Percentiles rank a stretch among this genome's conserved stretches.
Conservation (phyloP, 352 stramenopile genomes). For the Phytopythium litorale region DNA sequence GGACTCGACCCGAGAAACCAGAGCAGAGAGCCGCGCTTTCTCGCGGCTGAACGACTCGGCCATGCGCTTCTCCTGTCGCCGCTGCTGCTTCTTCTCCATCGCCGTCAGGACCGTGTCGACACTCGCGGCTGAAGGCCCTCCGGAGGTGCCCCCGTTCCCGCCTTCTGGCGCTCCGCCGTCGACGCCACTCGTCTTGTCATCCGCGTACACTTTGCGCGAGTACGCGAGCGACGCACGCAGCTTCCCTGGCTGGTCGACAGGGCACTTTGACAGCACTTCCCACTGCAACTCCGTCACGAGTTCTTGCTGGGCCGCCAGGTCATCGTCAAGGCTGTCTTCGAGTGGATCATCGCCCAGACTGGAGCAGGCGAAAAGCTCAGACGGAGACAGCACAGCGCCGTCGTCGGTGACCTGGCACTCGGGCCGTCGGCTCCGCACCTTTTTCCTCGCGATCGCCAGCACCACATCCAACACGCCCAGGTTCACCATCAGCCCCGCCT, state of each 20-base stretch:
- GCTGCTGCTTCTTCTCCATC: conserved; percentile 48
- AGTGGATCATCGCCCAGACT: conserved; percentile 24
- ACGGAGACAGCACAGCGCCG: background rate
- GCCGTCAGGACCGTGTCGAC: conserved; percentile 45
- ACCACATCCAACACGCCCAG: conserved; percentile 56
- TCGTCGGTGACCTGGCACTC: conserved; percentile 6
- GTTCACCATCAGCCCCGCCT: conserved; percentile 29
- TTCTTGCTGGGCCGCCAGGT: conserved; percentile 27
- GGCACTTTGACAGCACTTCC: conserved; percentile 57
- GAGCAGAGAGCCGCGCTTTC: conserved; percentile 45
- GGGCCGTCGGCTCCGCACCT: conserved; percentile 43
- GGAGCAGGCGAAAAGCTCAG: background rate
- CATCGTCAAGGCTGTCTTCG: conserved; percentile 61
- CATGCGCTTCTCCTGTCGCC: conserved; percentile 29
- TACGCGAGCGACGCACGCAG: conserved; percentile 54
- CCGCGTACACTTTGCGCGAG: conserved; percentile 40
- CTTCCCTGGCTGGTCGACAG: conserved; percentile 34
- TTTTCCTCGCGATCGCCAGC: conserved; percentile 45
- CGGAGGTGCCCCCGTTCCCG: background rate
- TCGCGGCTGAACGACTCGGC: conserved; percentile 48
- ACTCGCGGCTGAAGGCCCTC: background rate
- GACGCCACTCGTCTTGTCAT: conserved; percentile 25
- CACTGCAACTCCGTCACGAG: conserved; percentile 75
- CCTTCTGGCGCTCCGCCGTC: conserved; percentile 5
- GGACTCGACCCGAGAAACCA: conserved; percentile 36